These are phyloP conservation scores for Suillus brevipes DNA, from an alignment of 768 basidiomycete species.

Conservation along the genomic window DNA sequence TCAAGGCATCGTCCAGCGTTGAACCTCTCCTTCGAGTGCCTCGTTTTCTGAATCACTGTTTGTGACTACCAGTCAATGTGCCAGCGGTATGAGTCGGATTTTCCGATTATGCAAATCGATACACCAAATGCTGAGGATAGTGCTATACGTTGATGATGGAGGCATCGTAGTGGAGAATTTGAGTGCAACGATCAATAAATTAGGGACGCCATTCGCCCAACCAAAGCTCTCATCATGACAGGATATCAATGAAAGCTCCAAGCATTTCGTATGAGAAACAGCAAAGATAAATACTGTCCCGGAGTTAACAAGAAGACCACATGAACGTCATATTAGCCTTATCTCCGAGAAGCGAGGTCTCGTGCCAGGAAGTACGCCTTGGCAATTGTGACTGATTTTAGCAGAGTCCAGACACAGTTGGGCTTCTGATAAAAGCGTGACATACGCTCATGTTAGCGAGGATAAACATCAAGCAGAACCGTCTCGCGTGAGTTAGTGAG, in stretches of 20 bases:
- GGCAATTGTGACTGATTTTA: neutral
- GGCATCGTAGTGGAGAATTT: no score
- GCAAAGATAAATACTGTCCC: neutral
- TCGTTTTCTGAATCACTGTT: no score
- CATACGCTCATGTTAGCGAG: neutral
- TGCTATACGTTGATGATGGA: no score
- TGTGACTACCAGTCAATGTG: no score
- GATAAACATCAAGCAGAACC: neutral
- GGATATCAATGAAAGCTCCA: neutral
- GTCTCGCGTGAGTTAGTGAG: neutral
- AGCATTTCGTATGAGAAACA: neutral
- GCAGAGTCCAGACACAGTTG: neutral
- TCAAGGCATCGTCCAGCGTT: conserved; percentile 17
- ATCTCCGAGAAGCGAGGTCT: conserved; percentile 1
- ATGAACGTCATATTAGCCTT: neutral
- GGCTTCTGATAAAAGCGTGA: neutral
- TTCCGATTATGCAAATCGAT: no score
- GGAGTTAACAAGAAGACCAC: conserved; percentile 5
- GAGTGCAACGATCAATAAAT: no score
- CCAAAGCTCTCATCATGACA: no score
- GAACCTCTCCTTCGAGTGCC: conserved; percentile 28
- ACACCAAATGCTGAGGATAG: no score
- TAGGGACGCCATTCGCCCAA: no score
- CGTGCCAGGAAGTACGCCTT: neutral
- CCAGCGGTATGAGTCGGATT: no score